Conservation (phyloP, 441 rosid genomes). For the Euphorbia celastroides region DNA sequence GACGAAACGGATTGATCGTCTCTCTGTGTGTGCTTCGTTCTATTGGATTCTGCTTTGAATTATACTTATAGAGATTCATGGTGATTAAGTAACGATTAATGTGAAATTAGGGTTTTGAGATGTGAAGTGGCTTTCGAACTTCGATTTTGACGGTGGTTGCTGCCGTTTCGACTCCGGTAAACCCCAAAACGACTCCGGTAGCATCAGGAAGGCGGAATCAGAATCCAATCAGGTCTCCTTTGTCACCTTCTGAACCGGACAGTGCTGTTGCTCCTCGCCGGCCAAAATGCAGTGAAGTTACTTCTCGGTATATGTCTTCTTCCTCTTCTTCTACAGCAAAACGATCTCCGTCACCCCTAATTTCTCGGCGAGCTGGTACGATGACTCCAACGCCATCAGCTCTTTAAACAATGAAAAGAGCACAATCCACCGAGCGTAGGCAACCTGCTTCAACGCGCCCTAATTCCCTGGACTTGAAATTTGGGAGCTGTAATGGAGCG, state of each 20-base stretch:
- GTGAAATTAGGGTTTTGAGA: conserved; percentile 30
- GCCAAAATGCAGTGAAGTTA: conserved; percentile 53
- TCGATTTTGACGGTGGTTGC: conserved; percentile 42
- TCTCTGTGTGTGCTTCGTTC: neutral
- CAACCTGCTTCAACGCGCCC: conserved; percentile 40
- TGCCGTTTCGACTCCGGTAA: conserved; percentile 47
- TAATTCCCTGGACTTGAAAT: conserved; percentile 36
- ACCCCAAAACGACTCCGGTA: conserved; percentile 32
- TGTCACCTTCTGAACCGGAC: conserved; percentile 58
- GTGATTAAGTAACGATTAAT: neutral
- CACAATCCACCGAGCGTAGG: conserved; percentile 69
- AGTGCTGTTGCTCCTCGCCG: conserved; percentile 54
- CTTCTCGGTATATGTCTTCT: conserved; percentile 58
- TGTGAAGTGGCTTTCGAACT: conserved; percentile 21
- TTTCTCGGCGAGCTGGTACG: conserved; percentile 35
- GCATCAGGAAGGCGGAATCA: conserved; percentile 11
- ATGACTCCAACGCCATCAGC: conserved; percentile 28
- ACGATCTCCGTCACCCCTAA: conserved; percentile 58
- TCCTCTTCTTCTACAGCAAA: conserved; percentile 44
- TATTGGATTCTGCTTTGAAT: neutral
- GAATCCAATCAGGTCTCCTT: conserved; percentile 36
- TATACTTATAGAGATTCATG: conserved; percentile 12
- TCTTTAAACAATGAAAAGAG: conserved; percentile 44
- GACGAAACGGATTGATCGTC: neutral
- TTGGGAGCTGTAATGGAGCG: conserved; percentile 20